phyloP scores from a whole-genome alignment of 2,329 filamentous ascomycete species.

The Paracorniculantispora psalliotae region DNA sequence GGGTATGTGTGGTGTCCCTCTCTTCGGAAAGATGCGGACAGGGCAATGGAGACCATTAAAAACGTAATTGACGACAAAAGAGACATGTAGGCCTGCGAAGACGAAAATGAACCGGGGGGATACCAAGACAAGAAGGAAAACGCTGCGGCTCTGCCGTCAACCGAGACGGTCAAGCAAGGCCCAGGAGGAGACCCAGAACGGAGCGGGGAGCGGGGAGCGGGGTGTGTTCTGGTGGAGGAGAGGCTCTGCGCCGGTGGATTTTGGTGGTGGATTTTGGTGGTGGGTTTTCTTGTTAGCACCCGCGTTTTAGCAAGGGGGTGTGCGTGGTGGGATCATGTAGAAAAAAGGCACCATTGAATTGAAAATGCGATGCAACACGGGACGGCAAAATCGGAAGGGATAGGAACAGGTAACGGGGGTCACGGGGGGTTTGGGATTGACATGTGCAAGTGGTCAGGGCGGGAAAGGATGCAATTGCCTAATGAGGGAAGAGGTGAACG shows the following conservation, averaged over 20 bases:
- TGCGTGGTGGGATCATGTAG: not conserved
- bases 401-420: not conserved
- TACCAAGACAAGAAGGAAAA: not conserved
- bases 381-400: constrained; percentile 3
- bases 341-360: not conserved
- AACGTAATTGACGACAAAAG: not conserved
- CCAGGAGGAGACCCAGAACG: not conserved
- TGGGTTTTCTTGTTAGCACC: not conserved
- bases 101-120: constrained; percentile 10
- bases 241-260: not conserved
- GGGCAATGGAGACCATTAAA: not conserved
- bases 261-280: not conserved
- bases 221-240: not conserved
- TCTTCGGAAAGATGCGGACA: constrained; percentile 1
- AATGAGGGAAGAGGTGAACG: not conserved
- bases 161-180: constrained; percentile 3
- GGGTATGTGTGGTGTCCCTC: not conserved
- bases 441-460: constrained; percentile 7
- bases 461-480: not conserved
- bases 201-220: not conserved
- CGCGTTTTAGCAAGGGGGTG: not conserved
- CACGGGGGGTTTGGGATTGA: not conserved
- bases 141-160: constrained; percentile 3
- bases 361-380: constrained; percentile 4
- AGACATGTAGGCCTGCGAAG: not conserved